These are phyloP conservation scores for Bondarzewia mesenterica DNA, from an alignment of 1,284 basidiomycete genomes.

Conservation along the genomic window DNA sequence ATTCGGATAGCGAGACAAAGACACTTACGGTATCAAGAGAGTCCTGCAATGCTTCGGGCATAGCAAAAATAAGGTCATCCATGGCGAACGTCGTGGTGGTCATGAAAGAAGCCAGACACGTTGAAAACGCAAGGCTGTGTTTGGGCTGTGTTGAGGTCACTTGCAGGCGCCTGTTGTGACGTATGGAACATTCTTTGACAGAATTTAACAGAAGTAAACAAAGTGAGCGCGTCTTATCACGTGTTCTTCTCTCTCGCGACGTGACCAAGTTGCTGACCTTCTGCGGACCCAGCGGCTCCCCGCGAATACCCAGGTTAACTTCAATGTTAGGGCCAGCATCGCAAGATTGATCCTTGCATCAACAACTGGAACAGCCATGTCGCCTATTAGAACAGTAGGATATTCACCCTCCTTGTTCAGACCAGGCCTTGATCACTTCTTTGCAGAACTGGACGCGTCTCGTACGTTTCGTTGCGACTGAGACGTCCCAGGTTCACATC, in stretches of 20 bases:
- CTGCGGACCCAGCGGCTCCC: too few relatives aligned
- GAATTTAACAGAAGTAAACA: background rate
- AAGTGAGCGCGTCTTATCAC: background rate
- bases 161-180: conserved; percentile 1
- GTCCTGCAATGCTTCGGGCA: conserved; percentile 45
- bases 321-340: too few relatives aligned
- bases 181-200: background rate
- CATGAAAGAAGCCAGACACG: background rate
- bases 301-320: background rate
- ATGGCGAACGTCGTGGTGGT: background rate
- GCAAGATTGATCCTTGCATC: too few relatives aligned
- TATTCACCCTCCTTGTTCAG: background rate
- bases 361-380: conserved; percentile 28
- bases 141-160: background rate
- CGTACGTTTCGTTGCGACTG: conserved; percentile 77
- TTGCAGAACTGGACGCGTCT: conserved; percentile 69
- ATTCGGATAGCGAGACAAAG: background rate
- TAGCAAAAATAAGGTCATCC: conserved; percentile 15
- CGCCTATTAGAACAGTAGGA: conserved; percentile 53
- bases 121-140: background rate
- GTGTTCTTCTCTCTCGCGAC: background rate
- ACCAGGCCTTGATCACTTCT: background rate
- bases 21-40: conserved; percentile 56
- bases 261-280: too few relatives aligned
- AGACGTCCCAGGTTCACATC: conserved; percentile 66